These are phyloP conservation scores for Dianthus caryophyllus DNA, from an alignment of 148 eudicot species.

Conservation along the genomic window DNA sequence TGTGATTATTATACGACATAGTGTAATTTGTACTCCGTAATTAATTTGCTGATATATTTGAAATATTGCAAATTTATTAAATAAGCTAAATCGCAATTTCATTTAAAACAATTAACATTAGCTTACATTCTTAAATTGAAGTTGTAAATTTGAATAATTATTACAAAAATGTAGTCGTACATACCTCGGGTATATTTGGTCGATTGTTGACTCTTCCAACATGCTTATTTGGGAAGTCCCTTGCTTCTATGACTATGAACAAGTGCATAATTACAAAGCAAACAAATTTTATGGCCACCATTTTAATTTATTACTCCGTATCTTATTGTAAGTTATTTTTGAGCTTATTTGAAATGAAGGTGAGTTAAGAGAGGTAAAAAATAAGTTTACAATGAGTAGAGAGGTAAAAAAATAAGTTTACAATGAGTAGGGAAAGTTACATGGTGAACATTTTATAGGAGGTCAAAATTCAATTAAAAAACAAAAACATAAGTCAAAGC, in stretches of 20 bases:
- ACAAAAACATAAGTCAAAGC: constrained; percentile 44
- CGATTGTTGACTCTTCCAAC: neutral
- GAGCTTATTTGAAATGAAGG: constrained; percentile 8
- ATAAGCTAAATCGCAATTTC: too few species aligned
- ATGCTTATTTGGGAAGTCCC: constrained; percentile 16
- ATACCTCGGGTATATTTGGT: constrained; percentile 9
- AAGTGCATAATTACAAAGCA: constrained; percentile 30
- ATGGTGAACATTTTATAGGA: constrained; percentile 33
- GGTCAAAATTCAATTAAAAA: constrained; percentile 20
- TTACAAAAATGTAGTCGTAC: neutral
- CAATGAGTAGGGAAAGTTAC: neutral
- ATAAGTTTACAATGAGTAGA: neutral
- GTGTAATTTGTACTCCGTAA: too few species aligned
- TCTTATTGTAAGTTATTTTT: neutral
- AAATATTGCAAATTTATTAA: too few species aligned
- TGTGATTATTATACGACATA: too few species aligned
- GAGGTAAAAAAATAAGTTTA: constrained; percentile 10
- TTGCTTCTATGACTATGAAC: constrained; percentile 36
- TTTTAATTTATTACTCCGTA: constrained; percentile 12
- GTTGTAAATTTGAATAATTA: neutral
- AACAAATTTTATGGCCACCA: constrained; percentile 28
- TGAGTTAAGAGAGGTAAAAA: constrained; percentile 8
- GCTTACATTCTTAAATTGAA: neutral
- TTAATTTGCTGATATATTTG: too few species aligned
- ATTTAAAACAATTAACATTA: too few species aligned